Evolutionary conservation across 148 eudicot genomes (phyloP).

Genomic region (Camellia granthamiana): DNA sequence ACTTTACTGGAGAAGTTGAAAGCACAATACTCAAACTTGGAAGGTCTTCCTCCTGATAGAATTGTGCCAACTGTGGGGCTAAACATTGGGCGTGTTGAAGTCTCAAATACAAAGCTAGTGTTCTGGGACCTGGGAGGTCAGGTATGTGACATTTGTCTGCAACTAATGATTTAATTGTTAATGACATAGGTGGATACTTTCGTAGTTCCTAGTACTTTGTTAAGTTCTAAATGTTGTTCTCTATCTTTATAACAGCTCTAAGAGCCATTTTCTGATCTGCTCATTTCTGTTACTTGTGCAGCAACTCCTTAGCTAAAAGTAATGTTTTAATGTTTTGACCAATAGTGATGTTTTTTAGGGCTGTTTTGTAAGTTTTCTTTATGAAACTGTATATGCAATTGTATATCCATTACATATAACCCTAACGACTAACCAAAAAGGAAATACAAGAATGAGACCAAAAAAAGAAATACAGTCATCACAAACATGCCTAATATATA

Average conservation of each 20-base stretch:
- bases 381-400: too few relatives aligned
- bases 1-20: slow-evolving; percentile 89
- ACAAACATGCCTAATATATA: too few relatives aligned
- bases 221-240: neutral
- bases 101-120: slow-evolving; percentile 79
- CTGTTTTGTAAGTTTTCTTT: too few relatives aligned
- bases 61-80: slow-evolving; percentile 99
- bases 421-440: too few relatives aligned
- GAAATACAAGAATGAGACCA: too few relatives aligned
- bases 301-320: neutral
- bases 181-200: neutral
- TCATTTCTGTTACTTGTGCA: neutral
- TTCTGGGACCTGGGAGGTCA: slow-evolving; percentile 99
- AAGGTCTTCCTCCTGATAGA: slow-evolving; percentile 91
- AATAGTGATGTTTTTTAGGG: neutral
- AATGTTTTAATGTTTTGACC: neutral
- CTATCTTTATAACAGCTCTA: neutral
- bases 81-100: slow-evolving; percentile 96
- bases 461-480: too few relatives aligned
- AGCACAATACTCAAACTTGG: slow-evolving; percentile 76
- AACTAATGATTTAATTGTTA: neutral
- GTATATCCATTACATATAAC: too few relatives aligned
- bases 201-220: neutral
- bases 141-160: slow-evolving; percentile 40
- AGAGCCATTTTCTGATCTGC: neutral